Evolutionary conservation across 345 rosid species (phyloP).

Genomic region (Citrus medica): DNA sequence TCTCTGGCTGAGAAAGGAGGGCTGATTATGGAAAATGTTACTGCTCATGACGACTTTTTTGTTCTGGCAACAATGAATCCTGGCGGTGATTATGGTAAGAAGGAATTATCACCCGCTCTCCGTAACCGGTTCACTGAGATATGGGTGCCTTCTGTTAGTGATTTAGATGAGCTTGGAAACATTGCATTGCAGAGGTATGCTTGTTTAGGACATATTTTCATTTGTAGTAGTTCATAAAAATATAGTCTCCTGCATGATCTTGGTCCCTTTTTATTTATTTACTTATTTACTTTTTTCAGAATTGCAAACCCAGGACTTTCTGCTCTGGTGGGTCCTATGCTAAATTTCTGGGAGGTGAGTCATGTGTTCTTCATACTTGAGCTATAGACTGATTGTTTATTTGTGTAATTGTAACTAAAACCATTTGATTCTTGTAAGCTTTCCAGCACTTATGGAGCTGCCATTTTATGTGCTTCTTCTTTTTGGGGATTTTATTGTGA

Average conservation of each 20-base stretch:
- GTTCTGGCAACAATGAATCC: constrained; percentile 98
- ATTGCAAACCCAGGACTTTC: constrained; percentile 38
- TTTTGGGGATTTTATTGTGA: background rate
- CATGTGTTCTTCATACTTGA: background rate
- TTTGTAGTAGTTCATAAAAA: background rate
- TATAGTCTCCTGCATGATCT: background rate
- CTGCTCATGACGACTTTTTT: constrained; percentile 69
- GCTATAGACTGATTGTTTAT: background rate
- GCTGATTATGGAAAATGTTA: constrained; percentile 59
- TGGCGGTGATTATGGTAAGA: constrained; percentile 98
- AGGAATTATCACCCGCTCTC: constrained; percentile 96
- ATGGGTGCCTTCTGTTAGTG: constrained; percentile 85
- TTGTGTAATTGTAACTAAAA: background rate
- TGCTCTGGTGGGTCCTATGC: constrained; percentile 52
- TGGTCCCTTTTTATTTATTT: background rate
- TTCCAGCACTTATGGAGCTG: background rate
- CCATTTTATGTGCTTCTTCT: background rate
- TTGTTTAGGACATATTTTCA: constrained; percentile 5
- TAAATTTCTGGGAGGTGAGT: constrained; percentile 75
- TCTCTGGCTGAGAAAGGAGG: constrained; percentile 98
- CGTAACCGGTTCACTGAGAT: constrained; percentile 97
- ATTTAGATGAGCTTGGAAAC: constrained; percentile 62
- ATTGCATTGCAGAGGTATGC: constrained; percentile 67
- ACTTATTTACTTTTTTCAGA: constrained; percentile 26
- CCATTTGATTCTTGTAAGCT: background rate